Evolutionary conservation across 495 filamentous ascomycete species (phyloP).

Genomic region (Lentithecium fluviatile): DNA sequence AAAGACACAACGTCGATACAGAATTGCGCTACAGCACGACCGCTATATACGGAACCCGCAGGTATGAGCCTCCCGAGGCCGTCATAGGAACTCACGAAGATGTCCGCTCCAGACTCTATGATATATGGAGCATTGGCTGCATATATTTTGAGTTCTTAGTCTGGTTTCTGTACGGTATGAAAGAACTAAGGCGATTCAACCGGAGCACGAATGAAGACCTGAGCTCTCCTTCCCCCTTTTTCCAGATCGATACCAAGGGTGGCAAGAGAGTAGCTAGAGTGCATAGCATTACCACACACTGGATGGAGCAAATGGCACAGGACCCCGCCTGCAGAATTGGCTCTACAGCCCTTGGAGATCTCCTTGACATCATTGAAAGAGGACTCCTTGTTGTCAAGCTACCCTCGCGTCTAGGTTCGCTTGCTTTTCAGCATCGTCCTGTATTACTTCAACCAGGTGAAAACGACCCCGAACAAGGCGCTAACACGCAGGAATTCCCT

Average conservation of each 20-base stretch:
- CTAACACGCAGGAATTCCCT: too few relatives aligned
- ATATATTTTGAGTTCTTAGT: slow-evolving; percentile 5
- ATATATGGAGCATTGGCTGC: slow-evolving; percentile 9
- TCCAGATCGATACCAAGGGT: too few relatives aligned
- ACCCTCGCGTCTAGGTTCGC: neutral
- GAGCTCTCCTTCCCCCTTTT: too few relatives aligned
- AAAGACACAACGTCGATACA: neutral
- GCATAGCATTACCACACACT: neutral
- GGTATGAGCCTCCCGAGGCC: neutral
- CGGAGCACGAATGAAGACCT: too few relatives aligned
- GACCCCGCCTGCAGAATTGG: neutral
- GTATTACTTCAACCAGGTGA: too few relatives aligned
- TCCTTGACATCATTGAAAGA: neutral
- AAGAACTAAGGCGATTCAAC: neutral
- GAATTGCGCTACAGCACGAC: neutral
- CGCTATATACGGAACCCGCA: neutral
- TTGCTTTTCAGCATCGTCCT: too few relatives aligned
- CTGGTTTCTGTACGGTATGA: slow-evolving; percentile 1
- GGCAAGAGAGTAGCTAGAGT: too few relatives aligned
- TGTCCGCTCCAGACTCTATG: neutral
- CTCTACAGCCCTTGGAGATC: neutral
- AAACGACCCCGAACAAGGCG: too few relatives aligned
- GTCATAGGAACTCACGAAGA: neutral
- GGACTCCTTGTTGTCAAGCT: neutral
- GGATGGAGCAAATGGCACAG: neutral